A percentile compares a stretch with the other conserved stretches of the same genome.
Evolutionary conservation across 2,329 filamentous ascomycete species (phyloP).

Genomic region (Colletotrichum shisoi): DNA sequence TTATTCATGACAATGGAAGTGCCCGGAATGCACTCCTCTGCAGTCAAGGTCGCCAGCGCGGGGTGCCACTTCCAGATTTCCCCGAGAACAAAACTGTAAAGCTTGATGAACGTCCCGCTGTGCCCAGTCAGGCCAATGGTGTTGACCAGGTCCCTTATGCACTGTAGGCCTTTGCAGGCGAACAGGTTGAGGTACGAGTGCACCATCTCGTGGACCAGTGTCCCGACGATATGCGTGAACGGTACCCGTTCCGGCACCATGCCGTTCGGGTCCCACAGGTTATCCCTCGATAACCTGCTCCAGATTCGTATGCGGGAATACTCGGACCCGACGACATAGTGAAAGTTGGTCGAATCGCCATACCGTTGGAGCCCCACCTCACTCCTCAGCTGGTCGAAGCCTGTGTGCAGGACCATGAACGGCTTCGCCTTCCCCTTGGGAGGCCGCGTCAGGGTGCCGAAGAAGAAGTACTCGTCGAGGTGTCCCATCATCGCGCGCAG

Average conservation of each 20-base stretch:
- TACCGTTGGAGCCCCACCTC: not conserved
- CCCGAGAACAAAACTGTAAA: not conserved
- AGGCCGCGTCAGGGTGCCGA: slow-evolving; percentile 18
- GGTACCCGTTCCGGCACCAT: not conserved
- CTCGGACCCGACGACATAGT: too few relatives aligned
- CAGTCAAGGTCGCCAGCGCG: not conserved
- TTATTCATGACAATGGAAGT: not conserved
- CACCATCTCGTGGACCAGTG: slow-evolving; percentile 36
- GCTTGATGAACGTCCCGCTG: slow-evolving; percentile 7
- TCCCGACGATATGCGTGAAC: slow-evolving; percentile 6
- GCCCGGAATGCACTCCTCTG: not conserved
- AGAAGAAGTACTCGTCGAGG: slow-evolving; percentile 31
- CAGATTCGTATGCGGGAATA: not conserved
- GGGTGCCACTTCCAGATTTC: slow-evolving; percentile 22
- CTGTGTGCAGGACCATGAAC: not conserved
- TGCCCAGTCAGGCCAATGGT: slow-evolving; percentile 20
- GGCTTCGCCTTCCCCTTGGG: not conserved
- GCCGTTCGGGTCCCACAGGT: too few relatives aligned
- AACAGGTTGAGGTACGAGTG: slow-evolving; percentile 28
- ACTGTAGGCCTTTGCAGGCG: slow-evolving; percentile 6
- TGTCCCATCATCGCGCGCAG: slow-evolving; percentile 1
- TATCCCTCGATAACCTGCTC: not conserved
- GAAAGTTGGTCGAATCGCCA: not conserved
- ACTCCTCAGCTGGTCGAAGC: not conserved
- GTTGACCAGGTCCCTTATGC: slow-evolving; percentile 7